A percentile compares a stretch with the other conserved stretches of the same genome.
phyloP scores from a whole-genome alignment of 768 basidiomycete species.

The Leccinum imitatum region DNA sequence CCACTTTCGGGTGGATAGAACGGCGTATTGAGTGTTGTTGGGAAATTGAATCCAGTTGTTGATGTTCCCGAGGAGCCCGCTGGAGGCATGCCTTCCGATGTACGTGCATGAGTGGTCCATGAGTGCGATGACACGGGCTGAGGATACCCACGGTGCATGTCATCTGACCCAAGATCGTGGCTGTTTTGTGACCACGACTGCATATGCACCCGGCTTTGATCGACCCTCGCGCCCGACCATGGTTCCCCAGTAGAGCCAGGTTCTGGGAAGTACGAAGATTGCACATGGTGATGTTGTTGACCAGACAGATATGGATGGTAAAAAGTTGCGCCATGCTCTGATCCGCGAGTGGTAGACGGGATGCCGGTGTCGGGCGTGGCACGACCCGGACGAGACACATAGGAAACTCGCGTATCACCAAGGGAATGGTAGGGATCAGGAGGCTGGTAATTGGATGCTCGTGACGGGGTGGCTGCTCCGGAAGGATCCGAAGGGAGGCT shows the following conservation, averaged over 20 bases:
- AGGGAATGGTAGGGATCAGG: conserved; percentile 28
- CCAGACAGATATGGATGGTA: conserved; percentile 27
- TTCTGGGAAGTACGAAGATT: conserved; percentile 25
- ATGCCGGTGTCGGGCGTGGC: conserved; percentile 26
- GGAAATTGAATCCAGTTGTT: conserved; percentile 38
- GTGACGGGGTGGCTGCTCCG: conserved; percentile 12
- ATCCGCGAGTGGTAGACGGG: conserved; percentile 26
- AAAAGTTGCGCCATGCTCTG: conserved; percentile 24
- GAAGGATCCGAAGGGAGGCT: conserved; percentile 24
- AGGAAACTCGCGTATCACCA: conserved; percentile 28
- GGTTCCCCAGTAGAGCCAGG: conserved; percentile 18
- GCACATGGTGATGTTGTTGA: conserved; percentile 27
- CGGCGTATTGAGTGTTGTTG: conserved; percentile 57
- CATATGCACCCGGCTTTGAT: conserved; percentile 20
- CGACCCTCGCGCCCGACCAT: conserved; percentile 25
- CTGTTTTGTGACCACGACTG: conserved; percentile 29
- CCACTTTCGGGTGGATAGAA: conserved; percentile 49
- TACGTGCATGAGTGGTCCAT: conserved; percentile 20
- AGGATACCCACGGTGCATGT: conserved; percentile 33
- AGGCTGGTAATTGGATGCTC: conserved; percentile 26
- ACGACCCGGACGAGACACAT: conserved; percentile 28
- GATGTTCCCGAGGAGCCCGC: conserved; percentile 22
- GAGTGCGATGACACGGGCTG: conserved; percentile 24
- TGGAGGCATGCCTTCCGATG: conserved; percentile 26
- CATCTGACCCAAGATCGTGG: conserved; percentile 24